Base-by-base conservation (phyloP, 306 rosid genomes). In the Trifolium repens region DNA sequence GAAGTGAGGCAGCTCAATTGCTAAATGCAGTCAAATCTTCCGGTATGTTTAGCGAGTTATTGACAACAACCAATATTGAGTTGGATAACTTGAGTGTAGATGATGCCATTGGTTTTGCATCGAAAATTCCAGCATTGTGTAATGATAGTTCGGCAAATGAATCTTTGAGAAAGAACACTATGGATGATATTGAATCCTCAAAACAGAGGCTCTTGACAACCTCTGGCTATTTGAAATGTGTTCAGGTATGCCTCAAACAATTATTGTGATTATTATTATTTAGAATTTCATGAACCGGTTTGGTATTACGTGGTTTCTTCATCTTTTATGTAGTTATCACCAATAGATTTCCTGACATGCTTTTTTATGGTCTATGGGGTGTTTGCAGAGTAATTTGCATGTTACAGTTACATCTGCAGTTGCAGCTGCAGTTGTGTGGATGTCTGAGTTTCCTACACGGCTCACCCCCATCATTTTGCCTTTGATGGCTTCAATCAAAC, bases 391-490 rank as follows among this genome's bases (percentile, higher is more conserved):
- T 85, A 91, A 90, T 83, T 80, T 94, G 83, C 98, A 94, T 80
- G 86, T 94, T 76, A 84, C 93, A 42, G 98, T 94, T 42, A 82
- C 98, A 72, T 89, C 98, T 77, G 84, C 93, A 40, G 87, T 85
- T 90, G 98, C 97, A 53, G 96, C 97, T 71, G 91, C 97, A 26
- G 92, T 91, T 84, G 96, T 94, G 62, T 94, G 97, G 98, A 91
- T 94, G 96, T 90, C 91, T 53, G 96, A 90, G 72, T 93, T 89
- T 78, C 97, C 98, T 52, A 73, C 93, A 30, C 88, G 96, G 15
- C 96, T 94, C 64, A 94, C 84, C 74, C 97, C 98, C 49, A 85
- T 94, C 49, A 94, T 94, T 80, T 84, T 90, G 87, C 98, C 98
- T 67, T 85, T 94, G 87, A 94, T 94, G 93, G 96, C 98, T 80